A percentile compares a stretch with the other conserved stretches of the same genome.
Conservation (phyloP, 116 monocot genomes). For the Posidonia oceanica region DNA sequence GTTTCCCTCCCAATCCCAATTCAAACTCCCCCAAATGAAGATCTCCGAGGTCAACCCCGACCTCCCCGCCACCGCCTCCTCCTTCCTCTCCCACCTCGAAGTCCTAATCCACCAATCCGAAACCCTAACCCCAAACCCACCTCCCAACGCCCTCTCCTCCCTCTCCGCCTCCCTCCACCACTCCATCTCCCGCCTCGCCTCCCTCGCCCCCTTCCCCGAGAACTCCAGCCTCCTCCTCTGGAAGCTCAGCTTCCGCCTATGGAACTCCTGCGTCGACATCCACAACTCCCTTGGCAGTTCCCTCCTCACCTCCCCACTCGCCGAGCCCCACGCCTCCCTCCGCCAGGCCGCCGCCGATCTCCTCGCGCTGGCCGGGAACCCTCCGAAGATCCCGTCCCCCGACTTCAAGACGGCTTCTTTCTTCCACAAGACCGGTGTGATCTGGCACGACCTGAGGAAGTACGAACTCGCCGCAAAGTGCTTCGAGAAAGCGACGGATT, state of each 20-base stretch:
- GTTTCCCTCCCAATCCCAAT: not conserved
- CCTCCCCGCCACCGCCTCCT: not conserved
- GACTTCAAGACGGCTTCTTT: conserved; percentile 62
- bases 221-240: conserved; percentile 41
- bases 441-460: conserved; percentile 41
- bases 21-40: not conserved
- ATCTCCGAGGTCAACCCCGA: not conserved
- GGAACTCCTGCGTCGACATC: conserved; percentile 80
- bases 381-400: conserved; percentile 48
- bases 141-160: conserved; percentile 10
- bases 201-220: conserved; percentile 13
- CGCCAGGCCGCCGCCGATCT: conserved; percentile 64
- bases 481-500: conserved; percentile 65
- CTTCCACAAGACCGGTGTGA: conserved; percentile 54
- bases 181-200: conserved; percentile 23
- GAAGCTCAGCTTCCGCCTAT: conserved; percentile 81
- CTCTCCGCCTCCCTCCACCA: conserved; percentile 31
- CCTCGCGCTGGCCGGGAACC: conserved; percentile 51
- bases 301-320: not conserved
- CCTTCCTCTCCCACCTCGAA: conserved; percentile 10
- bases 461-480: conserved; percentile 48
- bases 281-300: conserved; percentile 2
- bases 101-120: conserved; percentile 8
- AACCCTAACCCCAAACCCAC: conserved; percentile 30
- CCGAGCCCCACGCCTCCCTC: conserved; percentile 28